Conservation (phyloP, 495 filamentous ascomycete genomes). For the Penicillium manginii region DNA sequence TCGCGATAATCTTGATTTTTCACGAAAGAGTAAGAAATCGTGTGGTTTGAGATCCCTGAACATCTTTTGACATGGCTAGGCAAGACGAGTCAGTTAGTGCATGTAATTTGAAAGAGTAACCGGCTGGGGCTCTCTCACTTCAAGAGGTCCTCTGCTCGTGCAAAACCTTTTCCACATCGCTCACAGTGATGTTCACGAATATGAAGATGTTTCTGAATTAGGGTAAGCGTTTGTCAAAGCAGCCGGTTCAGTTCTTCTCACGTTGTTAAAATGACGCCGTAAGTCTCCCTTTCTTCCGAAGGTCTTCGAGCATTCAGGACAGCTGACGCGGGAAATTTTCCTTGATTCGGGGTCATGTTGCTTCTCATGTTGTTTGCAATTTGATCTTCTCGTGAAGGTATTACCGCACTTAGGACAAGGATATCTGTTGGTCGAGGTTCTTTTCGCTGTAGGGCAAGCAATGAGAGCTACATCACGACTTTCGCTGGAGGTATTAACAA, state of each 20-base stretch:
- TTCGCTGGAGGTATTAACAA: not conserved
- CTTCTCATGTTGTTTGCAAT: constrained; percentile 88
- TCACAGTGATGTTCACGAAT: constrained; percentile 20
- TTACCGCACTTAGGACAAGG: constrained; percentile 77
- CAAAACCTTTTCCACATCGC: constrained; percentile 16
- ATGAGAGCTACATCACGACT: not conserved
- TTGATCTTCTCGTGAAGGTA: constrained; percentile 85
- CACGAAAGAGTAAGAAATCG: not conserved
- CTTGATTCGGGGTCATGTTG: constrained; percentile 79
- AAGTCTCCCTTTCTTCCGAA: constrained; percentile 77
- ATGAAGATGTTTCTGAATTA: constrained; percentile 18
- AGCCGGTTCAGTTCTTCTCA: constrained; percentile 39
- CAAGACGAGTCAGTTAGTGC: constrained; percentile 7
- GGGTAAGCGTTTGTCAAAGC: constrained; percentile 3
- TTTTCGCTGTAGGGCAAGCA: constrained; percentile 4
- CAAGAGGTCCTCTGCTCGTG: constrained; percentile 13
- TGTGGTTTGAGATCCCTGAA: not conserved
- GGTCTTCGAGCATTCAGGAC: constrained; percentile 57
- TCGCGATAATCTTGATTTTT: not conserved
- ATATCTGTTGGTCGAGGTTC: constrained; percentile 51
- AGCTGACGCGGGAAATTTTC: constrained; percentile 63
- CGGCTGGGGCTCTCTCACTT: constrained; percentile 7
- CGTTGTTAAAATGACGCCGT: constrained; percentile 78
- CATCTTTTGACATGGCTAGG: constrained; percentile 17
- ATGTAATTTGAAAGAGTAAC: not conserved